phyloP scores from a whole-genome alignment of 2,329 filamentous ascomycete genomes.

The Ophiostoma australiae region DNA sequence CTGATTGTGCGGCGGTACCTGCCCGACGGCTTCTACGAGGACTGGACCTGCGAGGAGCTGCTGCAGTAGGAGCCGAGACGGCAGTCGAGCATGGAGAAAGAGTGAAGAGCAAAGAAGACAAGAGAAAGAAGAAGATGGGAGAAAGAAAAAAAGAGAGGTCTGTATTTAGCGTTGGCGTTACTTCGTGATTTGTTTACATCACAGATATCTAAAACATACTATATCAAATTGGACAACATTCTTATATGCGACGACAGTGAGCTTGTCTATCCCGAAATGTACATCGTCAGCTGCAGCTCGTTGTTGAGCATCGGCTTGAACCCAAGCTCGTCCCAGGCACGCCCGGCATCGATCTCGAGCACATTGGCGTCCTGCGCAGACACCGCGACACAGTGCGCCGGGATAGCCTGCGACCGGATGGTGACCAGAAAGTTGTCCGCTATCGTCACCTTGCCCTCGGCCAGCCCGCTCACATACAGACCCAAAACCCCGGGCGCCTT shows the following conservation, averaged over 20 bases:
- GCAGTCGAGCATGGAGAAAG: neutral
- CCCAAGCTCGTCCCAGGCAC: slow-evolving; percentile 71
- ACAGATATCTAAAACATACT: slow-evolving; percentile 8
- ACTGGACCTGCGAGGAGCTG: slow-evolving; percentile 97
- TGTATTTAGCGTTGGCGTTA: slow-evolving; percentile 31
- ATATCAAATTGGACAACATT: neutral
- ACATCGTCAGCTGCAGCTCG: slow-evolving; percentile 66
- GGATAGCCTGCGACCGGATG: slow-evolving; percentile 67
- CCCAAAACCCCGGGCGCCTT: slow-evolving; percentile 77
- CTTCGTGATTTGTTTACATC: slow-evolving; percentile 8
- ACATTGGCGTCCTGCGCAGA: slow-evolving; percentile 52
- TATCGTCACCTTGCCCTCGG: slow-evolving; percentile 47
- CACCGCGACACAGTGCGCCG: slow-evolving; percentile 58
- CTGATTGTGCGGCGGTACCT: slow-evolving; percentile 92
- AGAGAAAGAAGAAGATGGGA: neutral
- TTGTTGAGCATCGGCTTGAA: slow-evolving; percentile 73
- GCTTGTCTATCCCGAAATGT: slow-evolving; percentile 38
- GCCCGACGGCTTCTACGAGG: slow-evolving; percentile 96
- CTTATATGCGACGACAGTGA: neutral
- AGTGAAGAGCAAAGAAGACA: neutral
- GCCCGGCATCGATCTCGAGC: slow-evolving; percentile 69
- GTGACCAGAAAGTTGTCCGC: slow-evolving; percentile 66
- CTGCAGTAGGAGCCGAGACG: slow-evolving; percentile 46
- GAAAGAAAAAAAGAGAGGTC: slow-evolving; percentile 8
- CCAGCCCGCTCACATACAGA: slow-evolving; percentile 69